Evolutionary conservation across 768 basidiomycete species (phyloP), one percentile per base, ranked within the genome.

Genomic region (Leucogyrophana mollusca): DNA sequence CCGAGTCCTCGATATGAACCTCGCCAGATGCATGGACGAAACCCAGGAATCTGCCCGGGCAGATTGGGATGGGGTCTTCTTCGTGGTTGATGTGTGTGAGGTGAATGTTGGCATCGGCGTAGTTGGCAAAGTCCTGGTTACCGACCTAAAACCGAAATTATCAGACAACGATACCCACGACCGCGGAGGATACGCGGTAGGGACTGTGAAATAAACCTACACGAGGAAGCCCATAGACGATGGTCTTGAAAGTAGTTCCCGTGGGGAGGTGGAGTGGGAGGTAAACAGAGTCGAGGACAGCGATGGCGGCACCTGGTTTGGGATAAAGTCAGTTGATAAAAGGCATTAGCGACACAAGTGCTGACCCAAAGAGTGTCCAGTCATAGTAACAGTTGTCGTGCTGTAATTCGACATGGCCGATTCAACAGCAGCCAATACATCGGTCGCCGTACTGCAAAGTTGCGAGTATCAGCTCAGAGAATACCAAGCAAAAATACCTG

Each of bases 51-150:
- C 34, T 56, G 5, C 58, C 56, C 4, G 69, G 69, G 22, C 34
- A 40, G 43, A 56, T 69, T 2, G 74, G 74, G 14, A 76, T 52
- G 0, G 64, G 59, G 43, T 76, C 74, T 42, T 68, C 45, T 49
- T 60, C 36, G 62, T 85, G 83, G 58, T 77, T 82, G 58, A 85
- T 72, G 49, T 77, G 82, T 3, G 72, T 80, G 37, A 82, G 53
- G 10, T 64, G 49, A 32, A 67, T 37, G 35, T 76, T 62, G 9
- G 70, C 60, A 50, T 83, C 78, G 40, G 82, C 73, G 53, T 75
- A 77, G 53, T 80, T 53, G 1, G 81, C 82, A 49, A 83, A 85
- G 2, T 69, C 79, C 56, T 77, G 72, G 61, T 85, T 83, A 10
- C 83, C 81, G 49, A 73, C 69, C 67, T 74, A 41, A 3, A 10